Conservation (phyloP, 1,284 basidiomycete species). For the Malassezia arunalokei region DNA sequence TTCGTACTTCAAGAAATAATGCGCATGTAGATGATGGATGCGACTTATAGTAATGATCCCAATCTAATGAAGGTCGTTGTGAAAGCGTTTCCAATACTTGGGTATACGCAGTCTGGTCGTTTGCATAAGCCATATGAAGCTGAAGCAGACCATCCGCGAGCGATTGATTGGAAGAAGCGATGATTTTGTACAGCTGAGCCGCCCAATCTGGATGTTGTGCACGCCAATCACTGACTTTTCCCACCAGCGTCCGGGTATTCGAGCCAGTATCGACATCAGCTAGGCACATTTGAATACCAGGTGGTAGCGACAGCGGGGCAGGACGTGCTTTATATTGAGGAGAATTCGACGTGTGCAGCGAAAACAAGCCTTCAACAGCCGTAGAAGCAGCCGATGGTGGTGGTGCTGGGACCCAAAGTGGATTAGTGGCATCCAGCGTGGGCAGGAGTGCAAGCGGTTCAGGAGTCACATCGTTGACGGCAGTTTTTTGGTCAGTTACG, state of each 20-base stretch:
- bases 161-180: constrained; percentile 34
- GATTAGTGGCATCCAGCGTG: constrained; percentile 29
- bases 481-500: not conserved
- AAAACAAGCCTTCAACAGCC: constrained; percentile 2
- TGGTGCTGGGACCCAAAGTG: constrained; percentile 31
- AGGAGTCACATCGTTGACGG: not conserved
- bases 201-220: constrained; percentile 37
- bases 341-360: not conserved
- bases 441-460: constrained; percentile 14
- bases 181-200: constrained; percentile 35
- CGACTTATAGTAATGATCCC: constrained; percentile 8
- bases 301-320: constrained; percentile 35
- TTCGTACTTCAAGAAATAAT: constrained; percentile 28
- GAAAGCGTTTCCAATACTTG: constrained; percentile 39
- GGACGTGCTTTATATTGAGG: constrained; percentile 12
- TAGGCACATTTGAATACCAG: constrained; percentile 31
- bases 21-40: constrained; percentile 15
- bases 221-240: constrained; percentile 36
- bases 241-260: constrained; percentile 41
- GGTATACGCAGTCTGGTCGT: constrained; percentile 32
- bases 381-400: not conserved
- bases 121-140: constrained; percentile 25
- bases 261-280: constrained; percentile 44
- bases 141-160: constrained; percentile 35
- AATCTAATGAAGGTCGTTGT: constrained; percentile 11